Evolutionary conservation across 495 filamentous ascomycete species (phyloP).

Genomic region (Cercophora samala): DNA sequence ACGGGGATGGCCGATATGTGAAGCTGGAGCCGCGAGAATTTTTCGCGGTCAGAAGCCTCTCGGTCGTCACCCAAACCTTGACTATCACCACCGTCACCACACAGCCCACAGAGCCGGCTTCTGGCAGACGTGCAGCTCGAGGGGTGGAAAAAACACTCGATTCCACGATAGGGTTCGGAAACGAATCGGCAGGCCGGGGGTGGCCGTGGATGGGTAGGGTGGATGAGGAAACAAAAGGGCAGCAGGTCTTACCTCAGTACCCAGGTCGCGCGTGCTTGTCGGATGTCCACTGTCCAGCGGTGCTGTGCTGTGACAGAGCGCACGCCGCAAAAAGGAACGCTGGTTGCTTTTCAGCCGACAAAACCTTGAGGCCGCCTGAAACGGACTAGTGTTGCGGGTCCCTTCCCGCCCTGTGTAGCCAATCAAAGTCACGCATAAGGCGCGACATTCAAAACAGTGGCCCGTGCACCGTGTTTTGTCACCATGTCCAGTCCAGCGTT

Average conservation of each 20-base stretch:
- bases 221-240: conserved; percentile 34
- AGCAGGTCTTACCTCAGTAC: conserved; percentile 42
- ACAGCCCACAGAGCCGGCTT: conserved; percentile 18
- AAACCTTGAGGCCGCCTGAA: conserved; percentile 19
- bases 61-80: conserved; percentile 3
- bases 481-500: background rate
- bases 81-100: conserved; percentile 25
- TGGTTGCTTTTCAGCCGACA: conserved; percentile 30
- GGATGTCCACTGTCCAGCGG: conserved; percentile 33
- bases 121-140: conserved; percentile 25
- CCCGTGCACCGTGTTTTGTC: background rate
- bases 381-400: conserved; percentile 26
- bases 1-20: conserved; percentile 1
- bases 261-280: conserved; percentile 35
- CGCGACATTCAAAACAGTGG: conserved; percentile 9
- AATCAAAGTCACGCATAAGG: conserved; percentile 22
- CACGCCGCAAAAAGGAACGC: background rate
- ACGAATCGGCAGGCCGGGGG: conserved; percentile 33
- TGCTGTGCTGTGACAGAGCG: conserved; percentile 25
- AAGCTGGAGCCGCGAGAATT: conserved; percentile 31
- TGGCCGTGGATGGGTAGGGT: conserved; percentile 34
- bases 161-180: background rate
- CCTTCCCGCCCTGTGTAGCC: background rate
- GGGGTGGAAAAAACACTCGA: conserved; percentile 16
- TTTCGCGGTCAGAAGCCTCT: conserved; percentile 15